These are phyloP conservation scores for Pholiota molesta DNA, from an alignment of 768 basidiomycete genomes.

Conservation along the genomic window DNA sequence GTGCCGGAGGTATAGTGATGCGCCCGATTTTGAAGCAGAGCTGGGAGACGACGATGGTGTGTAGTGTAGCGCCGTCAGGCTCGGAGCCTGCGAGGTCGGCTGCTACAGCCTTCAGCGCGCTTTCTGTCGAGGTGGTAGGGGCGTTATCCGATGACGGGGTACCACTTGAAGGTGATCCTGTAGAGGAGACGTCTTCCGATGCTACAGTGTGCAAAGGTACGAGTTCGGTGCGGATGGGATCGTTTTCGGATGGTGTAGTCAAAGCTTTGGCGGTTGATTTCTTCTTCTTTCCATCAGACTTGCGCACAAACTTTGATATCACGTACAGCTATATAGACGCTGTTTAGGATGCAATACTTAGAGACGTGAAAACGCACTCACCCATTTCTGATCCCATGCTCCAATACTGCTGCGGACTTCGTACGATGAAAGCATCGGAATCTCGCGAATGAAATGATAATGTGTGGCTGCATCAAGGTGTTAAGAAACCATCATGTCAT, in stretches of 20 bases:
- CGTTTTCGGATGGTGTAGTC: conserved; percentile 8
- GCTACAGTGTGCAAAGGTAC: conserved; percentile 40
- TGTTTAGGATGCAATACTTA: background rate
- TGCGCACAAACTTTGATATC: conserved; percentile 65
- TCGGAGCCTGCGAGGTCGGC: conserved; percentile 39
- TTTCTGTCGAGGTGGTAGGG: conserved; percentile 23
- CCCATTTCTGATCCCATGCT: conserved; percentile 83
- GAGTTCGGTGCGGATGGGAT: conserved; percentile 11
- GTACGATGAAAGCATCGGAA: conserved; percentile 61
- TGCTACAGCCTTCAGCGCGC: conserved; percentile 36
- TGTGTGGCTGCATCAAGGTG: conserved; percentile 51
- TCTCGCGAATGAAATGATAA: conserved; percentile 71
- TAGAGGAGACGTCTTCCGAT: conserved; percentile 28
- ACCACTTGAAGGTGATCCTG: conserved; percentile 25
- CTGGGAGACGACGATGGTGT: conserved; percentile 67
- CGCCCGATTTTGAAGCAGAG: conserved; percentile 72
- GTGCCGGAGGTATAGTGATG: conserved; percentile 71
- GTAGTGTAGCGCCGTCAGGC: conserved; percentile 57
- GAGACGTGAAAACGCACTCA: conserved; percentile 31
- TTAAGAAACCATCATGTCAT: background rate
- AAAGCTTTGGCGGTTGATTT: conserved; percentile 2
- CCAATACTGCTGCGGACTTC: conserved; percentile 61
- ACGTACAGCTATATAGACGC: conserved; percentile 60
- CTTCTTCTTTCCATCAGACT: conserved; percentile 40
- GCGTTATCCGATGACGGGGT: conserved; percentile 11